These are phyloP conservation scores for Breynia disticha DNA, from an alignment of 441 rosid genomes.

Conservation along the genomic window DNA sequence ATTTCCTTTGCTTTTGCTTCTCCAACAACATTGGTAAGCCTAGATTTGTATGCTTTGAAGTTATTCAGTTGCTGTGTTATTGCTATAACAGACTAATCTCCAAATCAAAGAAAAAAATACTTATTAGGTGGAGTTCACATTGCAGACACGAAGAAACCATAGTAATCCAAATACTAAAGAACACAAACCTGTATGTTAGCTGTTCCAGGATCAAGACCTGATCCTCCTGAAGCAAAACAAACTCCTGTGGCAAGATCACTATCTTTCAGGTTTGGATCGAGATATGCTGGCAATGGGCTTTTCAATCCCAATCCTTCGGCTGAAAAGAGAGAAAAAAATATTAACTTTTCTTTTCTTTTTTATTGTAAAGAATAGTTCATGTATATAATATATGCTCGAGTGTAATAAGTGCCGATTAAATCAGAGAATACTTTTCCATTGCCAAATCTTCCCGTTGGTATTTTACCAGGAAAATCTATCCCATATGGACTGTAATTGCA, in stretches of 20 bases:
- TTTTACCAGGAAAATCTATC: conserved; percentile 3
- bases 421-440: conserved; percentile 11
- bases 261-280: conserved; percentile 17
- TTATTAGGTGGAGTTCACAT: no score
- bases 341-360: not conserved
- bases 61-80: not conserved
- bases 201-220: conserved; percentile 26
- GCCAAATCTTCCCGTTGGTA: conserved; percentile 8
- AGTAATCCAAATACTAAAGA: not conserved
- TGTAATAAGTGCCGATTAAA: conserved; percentile 4
- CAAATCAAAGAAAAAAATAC: no score
- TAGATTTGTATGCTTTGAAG: not conserved
- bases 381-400: no score
- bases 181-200: not conserved
- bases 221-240: conserved; percentile 26
- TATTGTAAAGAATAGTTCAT: no score
- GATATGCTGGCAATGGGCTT: conserved; percentile 20
- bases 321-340: not conserved
- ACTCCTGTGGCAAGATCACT: conserved; percentile 24
- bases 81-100: not conserved
- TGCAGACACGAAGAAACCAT: no score
- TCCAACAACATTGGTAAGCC: not conserved
- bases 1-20: not conserved
- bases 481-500: conserved; percentile 10
- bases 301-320: conserved; percentile 22